Evolutionary conservation across 176 grass and related monocot genomes (phyloP).

Genomic region (Oryza punctata): DNA sequence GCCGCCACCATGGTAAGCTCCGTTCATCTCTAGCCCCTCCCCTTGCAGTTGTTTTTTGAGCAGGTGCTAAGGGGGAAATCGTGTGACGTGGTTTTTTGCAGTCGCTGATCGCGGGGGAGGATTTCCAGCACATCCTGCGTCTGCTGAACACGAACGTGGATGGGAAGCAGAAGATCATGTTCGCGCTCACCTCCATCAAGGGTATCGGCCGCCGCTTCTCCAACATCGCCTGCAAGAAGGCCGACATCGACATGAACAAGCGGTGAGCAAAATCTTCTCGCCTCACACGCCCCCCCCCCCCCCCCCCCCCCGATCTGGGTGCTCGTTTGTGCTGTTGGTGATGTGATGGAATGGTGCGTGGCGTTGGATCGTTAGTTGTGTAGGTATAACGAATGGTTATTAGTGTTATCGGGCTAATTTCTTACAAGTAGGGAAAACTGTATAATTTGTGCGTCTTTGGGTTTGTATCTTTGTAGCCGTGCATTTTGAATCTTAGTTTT

Average conservation of each 20-base stretch:
- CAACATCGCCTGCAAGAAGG: slow-evolving; percentile 96
- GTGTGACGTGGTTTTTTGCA: not conserved
- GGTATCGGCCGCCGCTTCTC: slow-evolving; percentile 88
- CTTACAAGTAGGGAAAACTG: not conserved
- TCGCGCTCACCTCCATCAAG: slow-evolving; percentile 85
- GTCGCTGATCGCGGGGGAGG: slow-evolving; percentile 81
- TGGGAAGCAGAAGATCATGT: slow-evolving; percentile 98
- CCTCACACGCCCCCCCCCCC: too few relatives aligned
- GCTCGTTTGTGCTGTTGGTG: not conserved
- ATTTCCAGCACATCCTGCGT: slow-evolving; percentile 97
- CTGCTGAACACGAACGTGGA: slow-evolving; percentile 93
- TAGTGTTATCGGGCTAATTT: not conserved
- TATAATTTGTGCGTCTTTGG: not conserved
- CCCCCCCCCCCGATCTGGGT: not conserved
- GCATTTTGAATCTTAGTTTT: too few relatives aligned
- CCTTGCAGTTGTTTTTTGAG: too few relatives aligned
- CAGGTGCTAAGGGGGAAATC: not conserved
- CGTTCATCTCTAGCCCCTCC: not conserved
- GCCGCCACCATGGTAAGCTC: slow-evolving; percentile 33
- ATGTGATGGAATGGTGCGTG: not conserved
- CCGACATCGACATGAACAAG: slow-evolving; percentile 96
- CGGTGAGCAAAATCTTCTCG: slow-evolving; percentile 28
- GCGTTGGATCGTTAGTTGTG: not conserved
- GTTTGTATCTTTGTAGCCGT: not conserved
- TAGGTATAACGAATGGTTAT: not conserved